A percentile compares a stretch with the other conserved stretches of the same genome.
Conservation (phyloP, 139 green algal genomes). For the Ulvella scutata region DNA sequence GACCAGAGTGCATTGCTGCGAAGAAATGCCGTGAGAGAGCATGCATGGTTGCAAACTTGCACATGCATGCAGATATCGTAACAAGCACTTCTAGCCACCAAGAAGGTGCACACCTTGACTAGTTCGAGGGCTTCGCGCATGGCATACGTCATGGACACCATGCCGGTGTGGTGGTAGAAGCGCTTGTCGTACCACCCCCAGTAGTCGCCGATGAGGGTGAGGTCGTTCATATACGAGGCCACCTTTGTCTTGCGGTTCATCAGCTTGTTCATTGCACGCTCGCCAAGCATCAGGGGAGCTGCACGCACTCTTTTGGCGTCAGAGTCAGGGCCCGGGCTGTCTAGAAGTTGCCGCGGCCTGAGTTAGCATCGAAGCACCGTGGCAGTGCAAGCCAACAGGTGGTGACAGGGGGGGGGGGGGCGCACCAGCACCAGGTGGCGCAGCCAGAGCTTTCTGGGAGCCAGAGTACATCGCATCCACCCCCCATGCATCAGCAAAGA, state of each 20-base stretch:
- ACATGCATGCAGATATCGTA: no score
- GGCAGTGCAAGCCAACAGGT: no score
- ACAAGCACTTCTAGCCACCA: no score
- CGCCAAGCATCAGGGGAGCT: constrained; percentile 52
- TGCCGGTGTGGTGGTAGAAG: constrained; percentile 70
- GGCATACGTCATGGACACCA: constrained; percentile 63
- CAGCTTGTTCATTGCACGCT: constrained; percentile 61
- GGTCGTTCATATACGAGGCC: constrained; percentile 63
- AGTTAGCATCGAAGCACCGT: no score
- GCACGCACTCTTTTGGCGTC: no score
- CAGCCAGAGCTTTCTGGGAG: constrained; percentile 77
- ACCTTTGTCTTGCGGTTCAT: constrained; percentile 55
- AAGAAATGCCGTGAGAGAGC: no score
- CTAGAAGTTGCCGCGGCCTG: no score
- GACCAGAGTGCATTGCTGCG: no score
- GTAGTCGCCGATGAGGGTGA: constrained; percentile 63
- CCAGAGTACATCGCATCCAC: constrained; percentile 77
- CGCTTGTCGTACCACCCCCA: constrained; percentile 55
- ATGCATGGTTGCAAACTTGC: no score
- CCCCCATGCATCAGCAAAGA: constrained; percentile 51
- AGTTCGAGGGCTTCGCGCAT: constrained; percentile 76
- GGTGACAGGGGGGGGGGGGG: no score
- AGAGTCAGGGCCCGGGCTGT: no score
- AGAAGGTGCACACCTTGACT: constrained; percentile 15
- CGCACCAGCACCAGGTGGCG: constrained; percentile 34